A percentile compares a stretch with the other conserved stretches of the same genome.
Evolutionary conservation across 345 rosid genomes (phyloP).

Genomic region (Citrus cavaleriei): DNA sequence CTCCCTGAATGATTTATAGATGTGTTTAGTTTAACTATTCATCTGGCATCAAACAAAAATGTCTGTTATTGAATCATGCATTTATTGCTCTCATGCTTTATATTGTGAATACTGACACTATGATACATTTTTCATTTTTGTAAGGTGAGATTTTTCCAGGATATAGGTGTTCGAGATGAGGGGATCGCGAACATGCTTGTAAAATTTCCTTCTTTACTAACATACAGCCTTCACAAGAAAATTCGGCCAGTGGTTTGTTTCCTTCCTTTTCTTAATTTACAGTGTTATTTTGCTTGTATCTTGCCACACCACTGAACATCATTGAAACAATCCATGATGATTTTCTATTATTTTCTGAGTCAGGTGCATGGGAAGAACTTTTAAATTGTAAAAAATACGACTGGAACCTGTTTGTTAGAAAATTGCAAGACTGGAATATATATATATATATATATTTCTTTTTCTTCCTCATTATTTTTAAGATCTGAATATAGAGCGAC

Average conservation of each 20-base stretch:
- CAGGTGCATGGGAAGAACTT: neutral
- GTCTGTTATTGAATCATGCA: neutral
- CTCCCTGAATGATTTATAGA: neutral
- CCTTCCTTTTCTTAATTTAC: neutral
- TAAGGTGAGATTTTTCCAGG: constrained; percentile 79
- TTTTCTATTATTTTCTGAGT: neutral
- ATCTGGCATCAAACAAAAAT: neutral
- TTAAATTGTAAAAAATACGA: neutral
- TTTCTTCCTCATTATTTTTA: neutral
- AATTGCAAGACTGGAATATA: too few relatives aligned
- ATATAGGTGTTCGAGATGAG: constrained; percentile 75
- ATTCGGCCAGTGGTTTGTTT: constrained; percentile 78
- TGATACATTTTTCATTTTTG: constrained; percentile 14
- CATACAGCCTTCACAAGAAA: constrained; percentile 80
- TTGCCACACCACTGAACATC: neutral
- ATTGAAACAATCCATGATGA: neutral
- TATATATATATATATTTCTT: neutral
- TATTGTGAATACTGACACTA: constrained; percentile 12
- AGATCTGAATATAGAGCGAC: neutral
- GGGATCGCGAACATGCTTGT: constrained; percentile 88
- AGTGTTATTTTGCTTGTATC: neutral
- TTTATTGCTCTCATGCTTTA: neutral
- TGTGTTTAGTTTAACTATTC: neutral
- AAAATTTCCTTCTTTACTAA: constrained; percentile 78
- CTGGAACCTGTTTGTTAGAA: neutral